Evolutionary conservation across 306 rosid species (phyloP).

Genomic region (Gillenia trifoliata): DNA sequence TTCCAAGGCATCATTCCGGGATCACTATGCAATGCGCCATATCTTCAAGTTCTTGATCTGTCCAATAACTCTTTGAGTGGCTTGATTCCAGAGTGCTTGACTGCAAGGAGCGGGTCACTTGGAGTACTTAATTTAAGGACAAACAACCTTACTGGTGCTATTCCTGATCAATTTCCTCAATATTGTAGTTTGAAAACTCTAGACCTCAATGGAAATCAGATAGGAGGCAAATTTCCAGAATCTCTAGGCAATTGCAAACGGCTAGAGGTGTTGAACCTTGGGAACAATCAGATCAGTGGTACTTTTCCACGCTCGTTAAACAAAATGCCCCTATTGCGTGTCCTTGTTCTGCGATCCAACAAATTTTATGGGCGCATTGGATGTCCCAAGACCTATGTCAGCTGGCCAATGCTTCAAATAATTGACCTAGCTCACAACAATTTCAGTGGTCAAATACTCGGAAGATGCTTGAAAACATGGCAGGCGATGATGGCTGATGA

Average conservation of each 20-base stretch:
- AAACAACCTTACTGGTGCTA: conserved; percentile 8
- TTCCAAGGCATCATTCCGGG: conserved; percentile 19
- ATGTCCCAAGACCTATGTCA: conserved; percentile 14
- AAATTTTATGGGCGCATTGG: conserved; percentile 22
- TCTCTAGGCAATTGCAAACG: conserved; percentile 19
- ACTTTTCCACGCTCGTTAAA: conserved; percentile 27
- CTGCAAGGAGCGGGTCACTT: background rate
- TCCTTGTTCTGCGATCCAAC: conserved; percentile 41
- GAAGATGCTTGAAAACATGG: background rate
- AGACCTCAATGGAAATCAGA: background rate
- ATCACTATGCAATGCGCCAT: conserved; percentile 26
- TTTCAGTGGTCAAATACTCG: background rate
- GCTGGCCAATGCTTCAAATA: conserved; percentile 25
- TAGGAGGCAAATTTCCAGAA: conserved; percentile 30
- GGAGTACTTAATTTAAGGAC: conserved; percentile 1
- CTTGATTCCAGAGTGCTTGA: conserved; percentile 29
- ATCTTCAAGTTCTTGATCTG: conserved; percentile 32
- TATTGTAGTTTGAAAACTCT: conserved; percentile 2
- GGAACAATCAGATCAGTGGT: background rate
- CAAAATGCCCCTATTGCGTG: conserved; percentile 22
- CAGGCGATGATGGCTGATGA: background rate
- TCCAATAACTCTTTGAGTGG: background rate
- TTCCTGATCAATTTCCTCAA: conserved; percentile 13
- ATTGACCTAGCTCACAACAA: conserved; percentile 8
- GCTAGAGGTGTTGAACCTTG: conserved; percentile 23